Conservation (phyloP, 805 yeast genomes). For the Hagleromyces aurorensis region DNA sequence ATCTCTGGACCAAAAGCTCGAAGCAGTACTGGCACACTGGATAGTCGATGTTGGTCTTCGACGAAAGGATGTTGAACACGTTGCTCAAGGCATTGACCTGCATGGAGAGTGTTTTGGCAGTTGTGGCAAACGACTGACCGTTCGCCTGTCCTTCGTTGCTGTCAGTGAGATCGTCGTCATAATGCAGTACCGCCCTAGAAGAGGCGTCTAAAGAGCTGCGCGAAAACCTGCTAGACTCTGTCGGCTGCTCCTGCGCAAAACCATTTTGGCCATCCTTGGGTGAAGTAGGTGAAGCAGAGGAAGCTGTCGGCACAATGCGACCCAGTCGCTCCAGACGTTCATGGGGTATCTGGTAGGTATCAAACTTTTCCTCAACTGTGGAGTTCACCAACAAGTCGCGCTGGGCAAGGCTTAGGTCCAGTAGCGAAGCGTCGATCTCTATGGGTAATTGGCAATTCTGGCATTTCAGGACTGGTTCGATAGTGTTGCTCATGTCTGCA, state of each 20-base stretch:
- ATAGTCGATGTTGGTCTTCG: slow-evolving; percentile 67
- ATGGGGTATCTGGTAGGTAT: slow-evolving; percentile 14
- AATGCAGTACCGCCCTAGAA: slow-evolving; percentile 22
- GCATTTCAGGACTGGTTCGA: slow-evolving; percentile 27
- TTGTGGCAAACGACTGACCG: slow-evolving; percentile 9
- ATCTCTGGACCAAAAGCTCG: slow-evolving; percentile 49
- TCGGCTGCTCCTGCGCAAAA: slow-evolving; percentile 19
- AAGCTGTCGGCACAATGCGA: slow-evolving; percentile 7
- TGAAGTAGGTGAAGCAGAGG: too few species aligned
- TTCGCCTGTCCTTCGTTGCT: slow-evolving; percentile 8
- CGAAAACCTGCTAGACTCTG: neutral
- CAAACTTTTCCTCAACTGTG: slow-evolving; percentile 5
- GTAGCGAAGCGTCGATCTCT: slow-evolving; percentile 36
- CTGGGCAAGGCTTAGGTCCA: slow-evolving; percentile 38
- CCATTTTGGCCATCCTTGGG: slow-evolving; percentile 7
- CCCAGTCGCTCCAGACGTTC: slow-evolving; percentile 18
- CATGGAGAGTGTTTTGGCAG: slow-evolving; percentile 36
- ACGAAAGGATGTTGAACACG: slow-evolving; percentile 64
- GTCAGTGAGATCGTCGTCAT: slow-evolving; percentile 18
- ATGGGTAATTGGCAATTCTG: slow-evolving; percentile 41
- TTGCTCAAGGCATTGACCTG: slow-evolving; percentile 48
- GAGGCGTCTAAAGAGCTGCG: neutral
- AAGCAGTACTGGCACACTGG: slow-evolving; percentile 91
- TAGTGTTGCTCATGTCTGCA: slow-evolving; percentile 5
- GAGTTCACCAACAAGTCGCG: slow-evolving; percentile 33